Percentiles rank a stretch among this genome's conserved stretches.
Evolutionary conservation across 495 filamentous ascomycete genomes (phyloP).

Genomic region (Lepidopterella palustris): DNA sequence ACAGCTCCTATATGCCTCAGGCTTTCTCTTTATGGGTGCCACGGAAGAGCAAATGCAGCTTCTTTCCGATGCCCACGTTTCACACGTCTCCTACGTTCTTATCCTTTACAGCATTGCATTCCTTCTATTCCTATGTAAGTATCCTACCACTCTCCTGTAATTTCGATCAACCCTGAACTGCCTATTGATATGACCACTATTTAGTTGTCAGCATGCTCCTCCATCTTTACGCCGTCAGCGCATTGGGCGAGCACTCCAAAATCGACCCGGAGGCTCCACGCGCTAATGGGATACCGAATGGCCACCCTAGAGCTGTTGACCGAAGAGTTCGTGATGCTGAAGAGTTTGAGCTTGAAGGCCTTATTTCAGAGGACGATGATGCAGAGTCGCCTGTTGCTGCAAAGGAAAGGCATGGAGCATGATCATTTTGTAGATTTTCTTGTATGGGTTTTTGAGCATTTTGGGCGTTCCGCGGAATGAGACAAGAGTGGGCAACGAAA

Average conservation of each 20-base stretch:
- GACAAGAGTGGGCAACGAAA: no score
- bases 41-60: constrained; percentile 92
- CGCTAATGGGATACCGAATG: constrained; percentile 42
- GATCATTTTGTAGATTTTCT: background rate
- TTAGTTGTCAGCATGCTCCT: constrained; percentile 73
- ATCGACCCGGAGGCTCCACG: constrained; percentile 20
- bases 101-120: constrained; percentile 87
- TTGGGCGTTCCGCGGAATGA: no score
- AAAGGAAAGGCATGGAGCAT: constrained; percentile 5
- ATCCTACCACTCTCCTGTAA: background rate
- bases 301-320: constrained; percentile 42
- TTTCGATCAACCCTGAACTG: background rate
- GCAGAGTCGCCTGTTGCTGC: constrained; percentile 7
- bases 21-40: constrained; percentile 95
- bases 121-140: constrained; percentile 77
- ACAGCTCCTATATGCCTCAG: constrained; percentile 84
- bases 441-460: background rate
- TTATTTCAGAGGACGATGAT: constrained; percentile 78
- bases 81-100: constrained; percentile 84
- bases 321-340: constrained; percentile 65
- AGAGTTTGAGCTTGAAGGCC: constrained; percentile 82
- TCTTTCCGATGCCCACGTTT: constrained; percentile 63
- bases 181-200: background rate
- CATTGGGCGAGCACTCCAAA: constrained; percentile 34
- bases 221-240: constrained; percentile 66